Conservation (phyloP, 2,329 filamentous ascomycete genomes). For the Coniochaeta sp. region DNA sequence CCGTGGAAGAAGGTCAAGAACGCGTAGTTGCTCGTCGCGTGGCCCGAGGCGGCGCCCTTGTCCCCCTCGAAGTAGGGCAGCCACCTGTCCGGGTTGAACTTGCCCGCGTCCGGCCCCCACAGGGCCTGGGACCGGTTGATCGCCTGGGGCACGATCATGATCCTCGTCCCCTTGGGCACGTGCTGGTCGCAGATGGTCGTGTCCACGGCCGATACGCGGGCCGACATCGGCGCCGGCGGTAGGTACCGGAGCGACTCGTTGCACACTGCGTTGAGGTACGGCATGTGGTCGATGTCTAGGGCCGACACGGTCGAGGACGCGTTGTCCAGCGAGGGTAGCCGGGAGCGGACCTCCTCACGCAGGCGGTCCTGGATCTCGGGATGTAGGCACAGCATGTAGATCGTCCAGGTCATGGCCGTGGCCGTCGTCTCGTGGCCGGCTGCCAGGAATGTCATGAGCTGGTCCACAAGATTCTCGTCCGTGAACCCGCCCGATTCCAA, state of each 20-base stretch:
- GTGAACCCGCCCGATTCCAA: conserved; percentile 67
- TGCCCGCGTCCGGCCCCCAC: conserved; percentile 69
- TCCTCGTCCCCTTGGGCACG: conserved; percentile 62
- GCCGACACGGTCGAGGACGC: conserved; percentile 32
- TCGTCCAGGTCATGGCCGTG: conserved; percentile 66
- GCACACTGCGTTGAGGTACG: conserved; percentile 73
- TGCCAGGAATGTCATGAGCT: conserved; percentile 84
- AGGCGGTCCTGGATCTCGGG: conserved; percentile 59
- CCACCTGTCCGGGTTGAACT: conserved; percentile 78
- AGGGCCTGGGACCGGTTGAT: conserved; percentile 61
- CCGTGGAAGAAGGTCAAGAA: conserved; percentile 82
- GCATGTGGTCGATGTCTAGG: conserved; percentile 60
- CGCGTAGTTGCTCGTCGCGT: conserved; percentile 67
- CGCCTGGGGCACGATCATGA: conserved; percentile 59
- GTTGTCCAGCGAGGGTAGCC: conserved; percentile 43
- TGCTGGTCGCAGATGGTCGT: conserved; percentile 57
- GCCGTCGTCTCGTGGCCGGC: conserved; percentile 79
- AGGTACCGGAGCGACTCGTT: conserved; percentile 70
- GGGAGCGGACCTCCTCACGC: conserved; percentile 57
- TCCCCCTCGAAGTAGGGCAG: conserved; percentile 34
- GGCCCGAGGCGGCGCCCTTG: conserved; percentile 51
- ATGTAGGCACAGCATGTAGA: conserved; percentile 60
- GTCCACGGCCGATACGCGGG: conserved; percentile 57
- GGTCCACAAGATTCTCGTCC: conserved; percentile 76
- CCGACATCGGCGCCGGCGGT: conserved; percentile 62